Conservation (phyloP, 2,329 filamentous ascomycete genomes). For the Hypoxylon sp. region DNA sequence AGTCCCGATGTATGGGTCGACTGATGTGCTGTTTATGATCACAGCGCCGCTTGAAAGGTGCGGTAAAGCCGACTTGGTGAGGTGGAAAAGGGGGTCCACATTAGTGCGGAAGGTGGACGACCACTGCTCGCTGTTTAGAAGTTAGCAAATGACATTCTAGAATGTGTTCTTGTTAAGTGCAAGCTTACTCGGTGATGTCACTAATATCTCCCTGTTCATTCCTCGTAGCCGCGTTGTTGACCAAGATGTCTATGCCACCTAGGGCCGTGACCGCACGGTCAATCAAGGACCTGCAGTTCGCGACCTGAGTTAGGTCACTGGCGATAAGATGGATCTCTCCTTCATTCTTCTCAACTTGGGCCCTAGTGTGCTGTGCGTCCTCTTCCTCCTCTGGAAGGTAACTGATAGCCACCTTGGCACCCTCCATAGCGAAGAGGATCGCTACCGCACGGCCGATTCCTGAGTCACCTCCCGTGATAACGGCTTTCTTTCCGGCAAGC, state of each 20-base stretch:
- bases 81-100: conserved; percentile 81
- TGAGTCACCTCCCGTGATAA: conserved; percentile 84
- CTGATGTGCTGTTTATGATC: conserved; percentile 86
- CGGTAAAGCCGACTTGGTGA: conserved; percentile 80
- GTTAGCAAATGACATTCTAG: conserved; percentile 17
- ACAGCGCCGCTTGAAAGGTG: conserved; percentile 78
- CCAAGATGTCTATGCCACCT: conserved; percentile 74
- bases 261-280: background rate
- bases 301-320: background rate
- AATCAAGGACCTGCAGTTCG: background rate
- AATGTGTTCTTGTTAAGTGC: background rate
- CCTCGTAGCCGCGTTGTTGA: conserved; percentile 71
- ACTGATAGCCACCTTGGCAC: conserved; percentile 70
- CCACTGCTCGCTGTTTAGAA: conserved; percentile 76
- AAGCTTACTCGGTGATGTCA: conserved; percentile 75
- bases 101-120: conserved; percentile 82
- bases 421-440: conserved; percentile 83
- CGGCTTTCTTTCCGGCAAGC: conserved; percentile 77
- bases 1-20: conserved; percentile 84
- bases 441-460: conserved; percentile 82
- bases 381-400: conserved; percentile 80
- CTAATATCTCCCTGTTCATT: conserved; percentile 75
- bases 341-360: conserved; percentile 75
- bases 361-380: conserved; percentile 81
- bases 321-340: conserved; percentile 55